Base-by-base conservation (phyloP, 2,329 filamentous ascomycete species). In the Xylariomycetidae sp. region DNA sequence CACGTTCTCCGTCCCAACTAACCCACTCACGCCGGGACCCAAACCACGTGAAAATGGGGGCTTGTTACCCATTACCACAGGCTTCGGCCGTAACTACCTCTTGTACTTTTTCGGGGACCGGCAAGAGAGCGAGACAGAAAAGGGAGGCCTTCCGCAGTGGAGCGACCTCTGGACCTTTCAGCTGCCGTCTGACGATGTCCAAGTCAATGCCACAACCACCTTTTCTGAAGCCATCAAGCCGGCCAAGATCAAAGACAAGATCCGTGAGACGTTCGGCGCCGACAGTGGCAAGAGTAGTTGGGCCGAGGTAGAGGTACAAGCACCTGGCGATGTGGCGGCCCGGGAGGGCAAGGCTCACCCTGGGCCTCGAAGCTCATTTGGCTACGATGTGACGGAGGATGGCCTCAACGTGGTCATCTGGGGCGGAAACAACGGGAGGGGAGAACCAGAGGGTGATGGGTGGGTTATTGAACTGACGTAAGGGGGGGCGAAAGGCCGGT, bases 151-250 rank as follows among this genome's bases (percentile, higher is more conserved):
- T 5, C 42, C 46, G 7, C 52, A 54, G 29, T 59, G 57, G 27
- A 49, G 45, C 29, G 72, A 74, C 38, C 59, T 75, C 4, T 76
- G 70, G 70, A 61, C 68, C 2, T 61, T 74, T 36, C 72, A 76
- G 46, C 54, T 77, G 4, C 63, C 67, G 3, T 59, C 70, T 0
- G 48, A 48, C 29, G 37, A 51, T 19, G 17, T 47, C 9, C 40
- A 44, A 26, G 27, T 42, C 16, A 44, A 49, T 22, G 25, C 45
- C 13, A 43, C 48, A 8, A 42, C 38, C 5, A 40, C 28, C 12
- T n/a, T 52, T 8, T 30, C 38, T 15, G 62, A 66, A 18, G 58
- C 58, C 3, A 57, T 62, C 20, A 68, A 59, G 10, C 63, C 66
- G 0, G 70, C 72, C 6, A 61, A 61, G 10, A 54, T 66, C 17